Evolutionary conservation across 2,329 filamentous ascomycete genomes (phyloP), one percentile per base, ranked within the genome.

Genomic region (Bisporella sp.): DNA sequence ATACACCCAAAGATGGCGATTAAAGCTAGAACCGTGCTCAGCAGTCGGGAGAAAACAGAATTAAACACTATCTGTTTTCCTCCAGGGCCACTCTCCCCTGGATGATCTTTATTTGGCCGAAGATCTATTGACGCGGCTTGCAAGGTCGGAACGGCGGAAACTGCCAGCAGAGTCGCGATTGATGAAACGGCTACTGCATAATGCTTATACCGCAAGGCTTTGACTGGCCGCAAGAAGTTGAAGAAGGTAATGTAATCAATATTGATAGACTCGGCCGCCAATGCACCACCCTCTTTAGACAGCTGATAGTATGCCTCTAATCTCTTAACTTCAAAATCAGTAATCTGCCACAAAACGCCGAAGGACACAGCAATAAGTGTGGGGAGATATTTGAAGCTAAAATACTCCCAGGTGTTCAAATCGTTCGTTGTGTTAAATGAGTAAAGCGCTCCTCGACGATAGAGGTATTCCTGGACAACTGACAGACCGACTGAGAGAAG

Each of bases 181-280:
- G 84, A 85, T 0, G 82, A 87, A 11, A 84, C 69, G 0, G 78
- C 77, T 5, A 89, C 85, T 0, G 85, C 83, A 62, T 82, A 85
- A 59, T 89, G 85, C 42, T 73, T 74, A 55, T 79, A 75, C 53
- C 71, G 72, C 3, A 87, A 60, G 1, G 85, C 84, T 43, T 76
- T 73, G 4, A 88, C 65, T 0, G 85, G 85, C 2, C 83, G 75
- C 39, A 84, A 66, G 59, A 86, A 80, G 59, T 76, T 82, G 68
- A 84, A 78, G 57, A 80, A 76, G 5, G 84, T 87, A 42, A 87
- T 74, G 53, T 89, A 89, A 48, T 62, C 59, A 6, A 61, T 83
- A 55, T 88, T 89, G 60, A 89, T 77, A 0, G 82, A 86, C 61
- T 81, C 77, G 39, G 76, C 77, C 0, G 82, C 82, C 21, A 82